Evolutionary conservation across 2,329 filamentous ascomycete genomes (phyloP).

Genomic region (Diaporthe aspalathi): DNA sequence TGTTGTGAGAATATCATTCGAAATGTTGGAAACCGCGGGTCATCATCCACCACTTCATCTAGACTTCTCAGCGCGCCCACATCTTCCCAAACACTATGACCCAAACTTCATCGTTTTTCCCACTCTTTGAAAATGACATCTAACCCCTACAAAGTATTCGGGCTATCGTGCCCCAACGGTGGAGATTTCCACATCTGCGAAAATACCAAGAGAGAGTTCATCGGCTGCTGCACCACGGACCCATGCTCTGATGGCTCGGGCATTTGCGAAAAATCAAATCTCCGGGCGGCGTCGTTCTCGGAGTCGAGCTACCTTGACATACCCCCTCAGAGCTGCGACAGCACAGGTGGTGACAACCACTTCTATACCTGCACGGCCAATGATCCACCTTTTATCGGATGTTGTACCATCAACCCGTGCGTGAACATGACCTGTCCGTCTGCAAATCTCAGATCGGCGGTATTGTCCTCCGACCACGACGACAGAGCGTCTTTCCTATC

Average conservation of each 20-base stretch:
- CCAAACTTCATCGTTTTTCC: background rate
- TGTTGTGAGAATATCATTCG: constrained; percentile 9
- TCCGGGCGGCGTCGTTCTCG: constrained; percentile 48
- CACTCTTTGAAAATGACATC: background rate
- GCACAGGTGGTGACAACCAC: constrained; percentile 40
- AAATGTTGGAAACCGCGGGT: background rate
- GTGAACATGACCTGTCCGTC: constrained; percentile 43
- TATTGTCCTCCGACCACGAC: constrained; percentile 41
- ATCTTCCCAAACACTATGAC: background rate
- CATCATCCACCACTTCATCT: background rate
- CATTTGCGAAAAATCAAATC: constrained; percentile 47
- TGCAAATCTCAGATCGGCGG: constrained; percentile 42
- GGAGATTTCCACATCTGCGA: constrained; percentile 52
- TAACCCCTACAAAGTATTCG: constrained; percentile 31
- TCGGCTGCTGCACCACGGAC: constrained; percentile 54
- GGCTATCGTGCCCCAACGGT: constrained; percentile 44
- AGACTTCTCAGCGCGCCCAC: background rate
- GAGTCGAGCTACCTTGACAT: constrained; percentile 44
- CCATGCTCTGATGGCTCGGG: constrained; percentile 49
- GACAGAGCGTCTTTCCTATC: constrained; percentile 40
- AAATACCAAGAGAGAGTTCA: constrained; percentile 47
- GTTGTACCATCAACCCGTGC: constrained; percentile 52
- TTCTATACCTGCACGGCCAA: constrained; percentile 51
- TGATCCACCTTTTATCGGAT: constrained; percentile 52
- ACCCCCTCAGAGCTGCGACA: constrained; percentile 48